These are phyloP conservation scores for Mycena pura DNA, from an alignment of 768 basidiomycete species.

Conservation along the genomic window DNA sequence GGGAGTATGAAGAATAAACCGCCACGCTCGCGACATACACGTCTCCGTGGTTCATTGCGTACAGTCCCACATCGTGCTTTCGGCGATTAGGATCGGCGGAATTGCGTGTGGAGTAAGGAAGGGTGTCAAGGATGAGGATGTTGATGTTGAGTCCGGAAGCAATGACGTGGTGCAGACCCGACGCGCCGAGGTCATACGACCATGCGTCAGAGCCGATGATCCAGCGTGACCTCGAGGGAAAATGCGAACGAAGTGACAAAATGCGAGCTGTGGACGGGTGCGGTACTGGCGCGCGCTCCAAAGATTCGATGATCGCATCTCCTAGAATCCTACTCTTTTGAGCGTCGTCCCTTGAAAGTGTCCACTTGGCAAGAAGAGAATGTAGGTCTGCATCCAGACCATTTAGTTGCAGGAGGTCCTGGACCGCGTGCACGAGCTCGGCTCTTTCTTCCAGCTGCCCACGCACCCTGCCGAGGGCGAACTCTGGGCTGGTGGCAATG, in stretches of 20 bases:
- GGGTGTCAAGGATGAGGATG: conserved; percentile 92
- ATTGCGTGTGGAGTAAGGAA: conserved; percentile 85
- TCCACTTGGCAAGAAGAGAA: conserved; percentile 79
- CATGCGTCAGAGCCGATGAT: conserved; percentile 98
- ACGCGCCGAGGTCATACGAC: conserved; percentile 96
- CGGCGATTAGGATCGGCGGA: conserved; percentile 72
- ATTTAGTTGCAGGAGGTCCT: conserved; percentile 64
- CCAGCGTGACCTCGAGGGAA: conserved; percentile 83
- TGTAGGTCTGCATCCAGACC: conserved; percentile 64
- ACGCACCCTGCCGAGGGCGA: conserved; percentile 89
- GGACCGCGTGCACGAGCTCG: conserved; percentile 68
- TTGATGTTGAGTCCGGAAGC: conserved; percentile 93
- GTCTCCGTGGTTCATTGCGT: conserved; percentile 98
- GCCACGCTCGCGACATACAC: conserved; percentile 96
- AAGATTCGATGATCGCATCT: conserved; percentile 57
- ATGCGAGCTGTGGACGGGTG: conserved; percentile 60
- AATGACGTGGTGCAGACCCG: conserved; percentile 93
- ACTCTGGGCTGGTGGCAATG: conserved; percentile 90
- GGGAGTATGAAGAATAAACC: conserved; percentile 93
- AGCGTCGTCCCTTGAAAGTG: conserved; percentile 75
- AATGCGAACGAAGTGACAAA: conserved; percentile 63
- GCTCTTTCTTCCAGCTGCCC: conserved; percentile 80
- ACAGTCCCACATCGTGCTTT: conserved; percentile 96
- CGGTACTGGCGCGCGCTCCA: conserved; percentile 48
- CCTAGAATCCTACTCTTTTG: conserved; percentile 66